Evolutionary conservation across 371 early-diverging fungal species (phyloP).

Genomic region (Mortierella sp.): DNA sequence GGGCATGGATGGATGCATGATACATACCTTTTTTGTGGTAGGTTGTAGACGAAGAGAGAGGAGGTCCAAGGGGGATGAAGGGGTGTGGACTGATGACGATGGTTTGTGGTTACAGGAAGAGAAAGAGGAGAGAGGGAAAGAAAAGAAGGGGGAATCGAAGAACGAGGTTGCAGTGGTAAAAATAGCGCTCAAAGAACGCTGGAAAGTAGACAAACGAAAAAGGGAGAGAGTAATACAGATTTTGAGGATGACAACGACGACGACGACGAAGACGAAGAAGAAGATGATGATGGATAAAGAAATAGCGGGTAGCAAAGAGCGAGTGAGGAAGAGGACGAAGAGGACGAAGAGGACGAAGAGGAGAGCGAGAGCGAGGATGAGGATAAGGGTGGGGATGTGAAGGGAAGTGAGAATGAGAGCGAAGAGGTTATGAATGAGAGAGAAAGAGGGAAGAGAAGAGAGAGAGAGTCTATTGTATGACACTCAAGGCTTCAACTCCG

Average conservation of each 20-base stretch:
- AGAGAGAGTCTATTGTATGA: no score
- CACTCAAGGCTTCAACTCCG: no score
- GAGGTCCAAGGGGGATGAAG: no score
- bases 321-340: not conserved
- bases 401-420: not conserved
- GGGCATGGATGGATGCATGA: no score
- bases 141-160: not conserved
- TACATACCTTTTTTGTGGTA: no score
- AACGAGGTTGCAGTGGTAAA: not conserved
- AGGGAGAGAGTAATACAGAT: not conserved
- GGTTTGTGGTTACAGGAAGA: no score
- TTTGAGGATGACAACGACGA: not conserved
- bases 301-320: not conserved
- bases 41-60: no score
- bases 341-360: not conserved
- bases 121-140: not conserved
- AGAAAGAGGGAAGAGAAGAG: not conserved
- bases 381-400: not conserved
- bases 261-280: no score
- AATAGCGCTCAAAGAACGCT: not conserved
- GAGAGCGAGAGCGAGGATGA: not conserved
- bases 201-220: not conserved
- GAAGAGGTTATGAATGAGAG: not conserved
- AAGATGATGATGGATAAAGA: not conserved
- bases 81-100: no score